Percentiles rank a stretch among this genome's conserved stretches.
Conservation (phyloP, 2,329 filamentous ascomycete genomes). For the Aspergillus candidus region DNA sequence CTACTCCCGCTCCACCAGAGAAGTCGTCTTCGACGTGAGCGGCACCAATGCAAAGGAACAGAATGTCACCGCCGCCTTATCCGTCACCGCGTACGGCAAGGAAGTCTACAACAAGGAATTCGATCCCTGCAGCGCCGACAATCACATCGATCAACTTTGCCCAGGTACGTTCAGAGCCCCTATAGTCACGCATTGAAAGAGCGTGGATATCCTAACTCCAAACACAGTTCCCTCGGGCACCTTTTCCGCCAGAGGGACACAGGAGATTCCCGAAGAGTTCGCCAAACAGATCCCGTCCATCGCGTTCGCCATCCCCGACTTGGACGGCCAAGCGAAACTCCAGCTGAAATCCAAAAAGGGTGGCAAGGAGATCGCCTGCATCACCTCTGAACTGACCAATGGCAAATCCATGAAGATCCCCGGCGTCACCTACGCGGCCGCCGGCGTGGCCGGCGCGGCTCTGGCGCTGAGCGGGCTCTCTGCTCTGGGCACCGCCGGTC, state of each 20-base stretch:
- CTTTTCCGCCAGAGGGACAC: conserved; percentile 67
- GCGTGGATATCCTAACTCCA: conserved; percentile 15
- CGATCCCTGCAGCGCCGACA: conserved; percentile 68
- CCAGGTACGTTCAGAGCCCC: conserved; percentile 54
- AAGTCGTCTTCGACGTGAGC: conserved; percentile 72
- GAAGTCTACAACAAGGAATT: conserved; percentile 73
- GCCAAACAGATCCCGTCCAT: conserved; percentile 75
- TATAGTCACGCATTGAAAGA: background rate
- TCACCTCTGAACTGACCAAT: conserved; percentile 75
- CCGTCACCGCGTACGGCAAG: conserved; percentile 77
- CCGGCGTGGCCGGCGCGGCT: conserved; percentile 77
- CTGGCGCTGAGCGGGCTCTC: conserved; percentile 66
- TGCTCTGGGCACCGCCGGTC: conserved; percentile 57
- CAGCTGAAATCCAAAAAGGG: conserved; percentile 60
- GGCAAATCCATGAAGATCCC: conserved; percentile 73
- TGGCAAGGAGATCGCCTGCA: conserved; percentile 66
- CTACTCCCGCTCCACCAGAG: conserved; percentile 69
- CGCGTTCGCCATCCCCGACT: conserved; percentile 84
- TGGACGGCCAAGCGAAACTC: conserved; percentile 77
- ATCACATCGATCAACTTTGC: conserved; percentile 68
- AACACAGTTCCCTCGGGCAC: conserved; percentile 62
- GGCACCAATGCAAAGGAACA: conserved; percentile 68
- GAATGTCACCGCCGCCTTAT: conserved; percentile 71
- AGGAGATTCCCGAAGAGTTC: conserved; percentile 65
- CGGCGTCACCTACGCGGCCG: conserved; percentile 76